Evolutionary conservation across 257 asterid genomes (phyloP).

Genomic region (Solanum tarijense): DNA sequence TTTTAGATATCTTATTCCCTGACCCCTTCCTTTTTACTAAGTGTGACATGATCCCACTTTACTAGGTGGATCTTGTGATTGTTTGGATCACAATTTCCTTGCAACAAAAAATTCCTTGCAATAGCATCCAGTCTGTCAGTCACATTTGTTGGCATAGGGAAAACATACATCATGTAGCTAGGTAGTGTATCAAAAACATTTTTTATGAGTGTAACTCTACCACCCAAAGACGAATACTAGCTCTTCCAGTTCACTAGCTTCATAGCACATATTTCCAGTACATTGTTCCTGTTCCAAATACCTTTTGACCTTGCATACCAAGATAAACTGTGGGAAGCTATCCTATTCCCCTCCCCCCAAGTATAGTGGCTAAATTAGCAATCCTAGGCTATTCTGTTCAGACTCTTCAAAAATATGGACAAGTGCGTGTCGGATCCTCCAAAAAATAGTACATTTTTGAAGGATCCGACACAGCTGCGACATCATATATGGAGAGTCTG

Average conservation of each 20-base stretch:
- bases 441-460: too few relatives aligned
- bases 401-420: too few relatives aligned
- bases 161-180: not conserved
- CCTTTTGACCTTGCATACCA: not conserved
- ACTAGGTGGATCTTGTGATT: not conserved
- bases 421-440: too few relatives aligned
- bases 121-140: too few relatives aligned
- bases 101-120: not conserved
- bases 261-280: not conserved
- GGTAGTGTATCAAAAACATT: not conserved
- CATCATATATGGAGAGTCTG: too few relatives aligned
- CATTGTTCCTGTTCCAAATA: not conserved
- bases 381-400: too few relatives aligned
- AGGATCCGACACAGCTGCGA: too few relatives aligned
- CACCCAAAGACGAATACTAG: not conserved
- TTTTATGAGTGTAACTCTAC: not conserved
- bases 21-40: not conserved
- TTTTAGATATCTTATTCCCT: not conserved
- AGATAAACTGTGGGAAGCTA: not conserved
- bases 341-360: too few relatives aligned
- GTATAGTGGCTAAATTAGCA: too few relatives aligned
- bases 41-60: not conserved
- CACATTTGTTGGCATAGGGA: too few relatives aligned
- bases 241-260: not conserved
- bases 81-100: not conserved